Evolutionary conservation across 345 rosid species (phyloP).

Genomic region (Citrus hindsii): DNA sequence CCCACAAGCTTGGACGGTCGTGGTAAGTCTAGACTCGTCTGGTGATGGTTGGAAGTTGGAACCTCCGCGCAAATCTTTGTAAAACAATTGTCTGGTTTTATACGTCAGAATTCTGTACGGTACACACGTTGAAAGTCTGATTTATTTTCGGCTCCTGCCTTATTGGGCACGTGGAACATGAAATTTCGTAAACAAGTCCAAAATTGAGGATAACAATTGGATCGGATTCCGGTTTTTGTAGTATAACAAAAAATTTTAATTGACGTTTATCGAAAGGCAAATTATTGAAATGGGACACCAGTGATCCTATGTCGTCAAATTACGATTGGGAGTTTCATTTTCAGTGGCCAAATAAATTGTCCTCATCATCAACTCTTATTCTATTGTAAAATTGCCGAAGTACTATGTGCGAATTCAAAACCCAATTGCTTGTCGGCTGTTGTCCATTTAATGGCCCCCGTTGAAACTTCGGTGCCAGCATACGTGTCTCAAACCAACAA

Average conservation of each 20-base stretch:
- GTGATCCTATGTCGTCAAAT: too few relatives aligned
- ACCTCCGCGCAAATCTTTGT: background rate
- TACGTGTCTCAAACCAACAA: background rate
- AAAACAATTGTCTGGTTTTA: background rate
- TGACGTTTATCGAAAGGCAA: background rate
- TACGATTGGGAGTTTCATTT: too few relatives aligned
- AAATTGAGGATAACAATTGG: background rate
- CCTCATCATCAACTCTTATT: too few relatives aligned
- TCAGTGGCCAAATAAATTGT: too few relatives aligned
- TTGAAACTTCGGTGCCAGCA: background rate
- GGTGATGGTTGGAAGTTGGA: background rate
- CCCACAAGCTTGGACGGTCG: constrained; percentile 16
- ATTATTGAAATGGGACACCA: background rate
- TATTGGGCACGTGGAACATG: background rate
- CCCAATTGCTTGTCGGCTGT: too few relatives aligned
- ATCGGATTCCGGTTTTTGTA: background rate
- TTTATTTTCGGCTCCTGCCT: too few relatives aligned
- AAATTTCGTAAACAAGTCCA: background rate
- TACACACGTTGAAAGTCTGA: background rate
- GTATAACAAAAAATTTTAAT: too few relatives aligned
- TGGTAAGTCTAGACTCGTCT: constrained; percentile 21
- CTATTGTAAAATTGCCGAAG: too few relatives aligned
- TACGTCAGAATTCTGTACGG: background rate
- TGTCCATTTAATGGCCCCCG: background rate
- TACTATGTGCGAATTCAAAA: too few relatives aligned